Evolutionary conservation across 495 filamentous ascomycete genomes (phyloP).

Genomic region (Parathielavia hyrcaniae): DNA sequence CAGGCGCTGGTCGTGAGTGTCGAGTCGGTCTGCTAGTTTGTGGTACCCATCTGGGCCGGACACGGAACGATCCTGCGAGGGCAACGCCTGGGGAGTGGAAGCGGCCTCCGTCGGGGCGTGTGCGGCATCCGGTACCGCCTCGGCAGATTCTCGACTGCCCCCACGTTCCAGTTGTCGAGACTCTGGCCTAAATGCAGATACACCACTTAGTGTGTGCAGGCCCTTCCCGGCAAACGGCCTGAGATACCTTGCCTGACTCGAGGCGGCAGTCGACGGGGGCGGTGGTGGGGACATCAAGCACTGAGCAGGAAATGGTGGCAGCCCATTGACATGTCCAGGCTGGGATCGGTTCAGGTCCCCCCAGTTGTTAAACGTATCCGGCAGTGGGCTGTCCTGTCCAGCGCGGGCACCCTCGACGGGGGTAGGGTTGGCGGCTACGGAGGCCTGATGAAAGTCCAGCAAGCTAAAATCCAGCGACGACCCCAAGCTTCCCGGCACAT

Average conservation of each 20-base stretch:
- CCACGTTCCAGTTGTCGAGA: constrained; percentile 21
- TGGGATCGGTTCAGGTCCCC: constrained; percentile 38
- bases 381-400: constrained; percentile 35
- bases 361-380: constrained; percentile 48
- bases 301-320: constrained; percentile 49
- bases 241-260: constrained; percentile 41
- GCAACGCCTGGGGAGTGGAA: constrained; percentile 9
- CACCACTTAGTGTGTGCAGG: constrained; percentile 42
- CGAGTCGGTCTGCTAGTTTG: constrained; percentile 38
- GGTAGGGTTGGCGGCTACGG: constrained; percentile 19
- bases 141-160: constrained; percentile 21
- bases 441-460: constrained; percentile 28
- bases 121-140: constrained; percentile 15
- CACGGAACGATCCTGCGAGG: constrained; percentile 13
- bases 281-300: constrained; percentile 42
- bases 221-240: constrained; percentile 46
- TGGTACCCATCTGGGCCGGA: constrained; percentile 24
- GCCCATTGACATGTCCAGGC: constrained; percentile 24
- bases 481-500: constrained; percentile 29
- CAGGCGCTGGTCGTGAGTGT: constrained; percentile 50
- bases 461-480: constrained; percentile 34
- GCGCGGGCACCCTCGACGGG: constrained; percentile 22
- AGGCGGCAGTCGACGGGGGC: constrained; percentile 42
- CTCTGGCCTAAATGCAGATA: constrained; percentile 28
- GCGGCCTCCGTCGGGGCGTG: background rate